Evolutionary conservation across 2,329 filamentous ascomycete species (phyloP), one percentile per base, ranked within the genome.

Genomic region (Tympanopsis confertula): DNA sequence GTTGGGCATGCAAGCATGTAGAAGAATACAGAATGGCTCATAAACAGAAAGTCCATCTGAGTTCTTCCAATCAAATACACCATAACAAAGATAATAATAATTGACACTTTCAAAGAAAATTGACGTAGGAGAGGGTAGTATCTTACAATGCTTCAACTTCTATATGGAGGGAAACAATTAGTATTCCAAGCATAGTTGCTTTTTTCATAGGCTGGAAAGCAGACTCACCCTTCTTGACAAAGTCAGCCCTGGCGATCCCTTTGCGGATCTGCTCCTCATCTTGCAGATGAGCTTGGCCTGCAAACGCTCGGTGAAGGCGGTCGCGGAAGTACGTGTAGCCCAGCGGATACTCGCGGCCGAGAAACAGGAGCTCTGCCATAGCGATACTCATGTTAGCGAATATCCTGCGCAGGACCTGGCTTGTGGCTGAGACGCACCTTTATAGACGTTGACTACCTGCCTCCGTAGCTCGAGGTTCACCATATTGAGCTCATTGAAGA

Each of bases 81-180:
- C 22, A 40, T 41, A 20, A 44, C 41, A 35, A 35, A 24, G 7
- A 18, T 28, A 14, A 19, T 2, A 32, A 24, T 15, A 38, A 12
- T 22, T 36, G 17, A 10, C 20, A 19, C 15, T 36, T 36, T 20
- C 17, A 13, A 20, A 19, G 17, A 5, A 10, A 13, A 20, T 19
- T 28, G 10, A 10, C 20, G 13, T 7, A 22, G 12, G 5, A 28
- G 29, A 36, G 35, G 37, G 19, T 14, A 39, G 17, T 13, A 37
- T 71, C 85, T 74, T 69, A 95, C 85, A 96, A 56, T 14, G 87
- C 82, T 62, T 95, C 88, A 42, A 96, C 86, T 57, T 95, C 89
- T 91, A 46, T 42, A 10, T 36, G 38, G 35, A 15, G 5, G 33
- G 30, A 22, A 7, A 42, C 35, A 40, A 20, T 20, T 18, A 5